phyloP scores from a whole-genome alignment of 257 asterid species.

The Rhazya stricta region DNA sequence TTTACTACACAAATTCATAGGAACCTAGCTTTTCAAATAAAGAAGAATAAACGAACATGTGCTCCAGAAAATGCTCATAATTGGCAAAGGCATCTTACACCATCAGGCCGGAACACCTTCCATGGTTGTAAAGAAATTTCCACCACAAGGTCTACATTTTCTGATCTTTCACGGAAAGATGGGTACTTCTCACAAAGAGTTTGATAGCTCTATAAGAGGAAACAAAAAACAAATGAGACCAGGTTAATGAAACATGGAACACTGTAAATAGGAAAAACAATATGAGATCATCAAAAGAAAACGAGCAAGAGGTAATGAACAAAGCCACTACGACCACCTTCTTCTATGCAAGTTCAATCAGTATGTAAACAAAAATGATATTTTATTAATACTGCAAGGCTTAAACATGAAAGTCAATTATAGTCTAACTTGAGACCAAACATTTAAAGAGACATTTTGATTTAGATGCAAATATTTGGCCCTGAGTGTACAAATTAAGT shows the following conservation, averaged over 20 bases:
- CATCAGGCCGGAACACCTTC: slow-evolving; percentile 92
- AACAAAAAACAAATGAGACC: slow-evolving; percentile 20
- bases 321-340: neutral
- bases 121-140: slow-evolving; percentile 98
- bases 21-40: neutral
- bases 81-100: slow-evolving; percentile 47
- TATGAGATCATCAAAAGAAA: neutral
- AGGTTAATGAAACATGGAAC: slow-evolving; percentile 7
- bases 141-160: slow-evolving; percentile 96
- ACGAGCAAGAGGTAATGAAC: neutral
- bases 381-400: neutral
- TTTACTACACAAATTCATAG: neutral
- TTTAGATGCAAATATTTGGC: neutral
- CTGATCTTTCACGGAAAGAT: slow-evolving; percentile 94
- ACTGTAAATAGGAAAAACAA: slow-evolving; percentile 7
- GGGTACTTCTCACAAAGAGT: slow-evolving; percentile 88
- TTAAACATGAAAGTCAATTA: neutral
- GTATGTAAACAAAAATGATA: neutral
- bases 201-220: slow-evolving; percentile 78
- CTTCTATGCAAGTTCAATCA: neutral
- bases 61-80: neutral
- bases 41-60: neutral
- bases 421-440: neutral
- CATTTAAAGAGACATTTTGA: neutral
- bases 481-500: neutral